Evolutionary conservation across 768 basidiomycete genomes (phyloP), one percentile per base, ranked within the genome.

Genomic region (Butyriboletus loyo): DNA sequence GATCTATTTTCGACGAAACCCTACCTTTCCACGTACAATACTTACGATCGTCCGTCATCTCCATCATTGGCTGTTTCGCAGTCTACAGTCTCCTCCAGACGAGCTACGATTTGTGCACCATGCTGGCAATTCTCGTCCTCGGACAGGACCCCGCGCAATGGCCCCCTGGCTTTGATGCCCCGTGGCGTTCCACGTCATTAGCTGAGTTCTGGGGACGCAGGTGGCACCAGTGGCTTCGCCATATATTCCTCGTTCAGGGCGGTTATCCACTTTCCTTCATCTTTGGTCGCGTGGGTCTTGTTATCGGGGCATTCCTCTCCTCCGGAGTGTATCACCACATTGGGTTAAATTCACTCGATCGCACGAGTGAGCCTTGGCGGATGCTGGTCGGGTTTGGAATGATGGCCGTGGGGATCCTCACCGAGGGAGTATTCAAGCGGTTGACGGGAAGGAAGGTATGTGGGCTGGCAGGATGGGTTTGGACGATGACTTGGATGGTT

Each of bases 261-360:
- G 61, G 61, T 4, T 40, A 46, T 8, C 69, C 72, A 2, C 44
- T 68, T 13, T 62, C 62, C 8, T 57, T 65, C 27, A 34, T 84
- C 5, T 61, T 79, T 17, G 84, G 85, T 2, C 73, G 77, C 7
- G 48, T 60, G 0, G 83, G 80, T 3, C 68, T 70, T 4, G 67
- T 86, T 4, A 43, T 85, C 0, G 84, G 83, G 6, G 73, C 75
- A 3, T 87, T 86, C 61, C 55, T 80, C 14, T 62, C 77, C 7
- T 87, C 85, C 0, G 84, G 72, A 6, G 35, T 83, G 3, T 59
- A 84, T 7, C 87, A 89, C 54, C 70, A 80, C 51, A 30, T 76
- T 21, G 30, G 28, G 8, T 39, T 80, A 35, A 80, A 77, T 76
- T 75, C 77, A 2, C 73, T 84, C 74, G 77, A 78, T 1, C 63